Evolutionary conservation across 306 rosid genomes (phyloP).

Genomic region (Dalbergia cultrata): DNA sequence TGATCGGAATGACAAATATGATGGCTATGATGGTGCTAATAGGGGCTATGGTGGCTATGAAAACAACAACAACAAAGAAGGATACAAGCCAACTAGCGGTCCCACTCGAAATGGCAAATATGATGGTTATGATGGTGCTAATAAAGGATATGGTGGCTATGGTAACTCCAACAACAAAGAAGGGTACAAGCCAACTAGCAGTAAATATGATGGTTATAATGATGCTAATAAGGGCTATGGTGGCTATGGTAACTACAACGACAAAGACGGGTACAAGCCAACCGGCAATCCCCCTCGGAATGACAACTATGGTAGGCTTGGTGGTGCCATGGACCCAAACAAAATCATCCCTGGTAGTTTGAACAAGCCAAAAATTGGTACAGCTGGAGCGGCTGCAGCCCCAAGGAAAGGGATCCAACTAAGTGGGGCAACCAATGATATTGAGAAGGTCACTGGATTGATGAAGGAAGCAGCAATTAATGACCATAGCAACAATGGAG

Average conservation of each 20-base stretch:
- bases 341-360: not conserved
- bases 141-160: no score
- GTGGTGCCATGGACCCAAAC: not conserved
- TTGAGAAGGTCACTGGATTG: constrained; percentile 37
- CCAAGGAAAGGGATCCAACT: constrained; percentile 50
- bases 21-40: constrained; percentile 7
- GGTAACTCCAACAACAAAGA: not conserved
- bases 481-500: constrained; percentile 13
- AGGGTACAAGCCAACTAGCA: not conserved
- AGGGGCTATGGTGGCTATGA: constrained; percentile 14
- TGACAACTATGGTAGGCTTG: not conserved
- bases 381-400: constrained; percentile 23
- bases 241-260: constrained; percentile 24
- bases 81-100: constrained; percentile 38
- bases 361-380: constrained; percentile 23
- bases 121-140: constrained; percentile 12
- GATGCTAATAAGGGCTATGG: not conserved
- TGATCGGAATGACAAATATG: constrained; percentile 26
- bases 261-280: constrained; percentile 40
- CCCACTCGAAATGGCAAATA: constrained; percentile 20
- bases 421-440: constrained; percentile 55
- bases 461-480: constrained; percentile 47
- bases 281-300: not conserved
- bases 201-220: constrained; percentile 1
- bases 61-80: constrained; percentile 35